These are phyloP conservation scores for Globisporangium middletonii DNA, from an alignment of 352 stramenopile species.

Conservation along the genomic window DNA sequence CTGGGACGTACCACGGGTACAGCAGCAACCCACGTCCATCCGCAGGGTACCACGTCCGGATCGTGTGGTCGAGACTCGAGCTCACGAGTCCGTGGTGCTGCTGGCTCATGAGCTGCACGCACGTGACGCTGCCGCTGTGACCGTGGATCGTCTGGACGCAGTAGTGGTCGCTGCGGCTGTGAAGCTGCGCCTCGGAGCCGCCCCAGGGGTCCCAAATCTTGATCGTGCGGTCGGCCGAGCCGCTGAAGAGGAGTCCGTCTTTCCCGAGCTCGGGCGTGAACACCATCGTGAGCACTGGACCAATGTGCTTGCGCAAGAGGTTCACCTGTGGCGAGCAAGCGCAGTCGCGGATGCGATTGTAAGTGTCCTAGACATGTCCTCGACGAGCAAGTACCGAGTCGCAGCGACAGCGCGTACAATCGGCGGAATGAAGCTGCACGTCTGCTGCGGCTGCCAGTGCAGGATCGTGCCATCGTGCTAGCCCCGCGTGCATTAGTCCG, in stretches of 20 bases:
- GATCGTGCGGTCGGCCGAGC: slow-evolving; percentile 60
- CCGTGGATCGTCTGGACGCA: slow-evolving; percentile 65
- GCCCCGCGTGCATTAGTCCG: not conserved
- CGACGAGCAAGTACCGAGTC: not conserved
- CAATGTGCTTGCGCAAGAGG: slow-evolving; percentile 40
- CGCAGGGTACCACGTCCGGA: slow-evolving; percentile 58
- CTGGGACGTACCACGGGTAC: slow-evolving; percentile 62
- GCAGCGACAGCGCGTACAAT: slow-evolving; percentile 23
- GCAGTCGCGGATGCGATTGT: not conserved
- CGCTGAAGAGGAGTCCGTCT: slow-evolving; percentile 54
- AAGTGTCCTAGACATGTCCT: not conserved
- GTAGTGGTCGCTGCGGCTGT: slow-evolving; percentile 22
- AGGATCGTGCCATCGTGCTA: slow-evolving; percentile 62
- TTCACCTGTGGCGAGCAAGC: slow-evolving; percentile 21
- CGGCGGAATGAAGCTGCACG: slow-evolving; percentile 33
- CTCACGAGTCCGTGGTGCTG: slow-evolving; percentile 52
- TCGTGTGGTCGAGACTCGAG: slow-evolving; percentile 61
- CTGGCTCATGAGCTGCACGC: slow-evolving; percentile 36
- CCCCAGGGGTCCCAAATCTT: slow-evolving; percentile 71
- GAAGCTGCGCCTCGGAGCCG: slow-evolving; percentile 29
- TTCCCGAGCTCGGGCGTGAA: slow-evolving; percentile 35
- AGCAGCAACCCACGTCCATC: slow-evolving; percentile 53
- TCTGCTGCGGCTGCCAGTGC: slow-evolving; percentile 47
- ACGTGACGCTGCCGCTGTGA: slow-evolving; percentile 48
- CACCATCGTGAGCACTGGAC: slow-evolving; percentile 44